Percentiles rank a stretch among this genome's conserved stretches.
Conservation (phyloP, 352 stramenopile genomes). For the Globisporangium nodosum region DNA sequence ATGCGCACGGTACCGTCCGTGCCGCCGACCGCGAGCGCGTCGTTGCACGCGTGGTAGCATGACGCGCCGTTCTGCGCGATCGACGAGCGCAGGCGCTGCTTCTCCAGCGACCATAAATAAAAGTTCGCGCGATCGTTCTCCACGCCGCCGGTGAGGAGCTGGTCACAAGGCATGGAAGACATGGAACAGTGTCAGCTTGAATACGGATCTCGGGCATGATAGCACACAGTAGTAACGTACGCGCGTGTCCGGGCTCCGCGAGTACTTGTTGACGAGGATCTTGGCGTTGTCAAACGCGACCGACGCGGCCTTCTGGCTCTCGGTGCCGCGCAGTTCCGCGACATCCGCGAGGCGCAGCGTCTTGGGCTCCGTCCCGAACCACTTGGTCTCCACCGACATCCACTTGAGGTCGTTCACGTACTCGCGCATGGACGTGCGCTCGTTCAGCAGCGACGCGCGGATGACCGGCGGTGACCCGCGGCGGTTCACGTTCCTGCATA, state of each 20-base stretch:
- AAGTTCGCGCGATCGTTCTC: slow-evolving; percentile 72
- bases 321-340: slow-evolving; percentile 40
- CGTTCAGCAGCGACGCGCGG: slow-evolving; percentile 73
- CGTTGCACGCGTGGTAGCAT: slow-evolving; percentile 79
- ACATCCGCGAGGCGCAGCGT: slow-evolving; percentile 42
- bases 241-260: slow-evolving; percentile 48
- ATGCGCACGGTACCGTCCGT: slow-evolving; percentile 73
- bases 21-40: slow-evolving; percentile 73
- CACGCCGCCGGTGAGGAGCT: slow-evolving; percentile 75
- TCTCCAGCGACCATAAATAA: slow-evolving; percentile 83
- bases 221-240: slow-evolving; percentile 23
- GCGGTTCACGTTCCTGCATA: slow-evolving; percentile 80
- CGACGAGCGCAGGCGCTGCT: slow-evolving; percentile 51
- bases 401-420: slow-evolving; percentile 80
- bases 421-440: slow-evolving; percentile 82
- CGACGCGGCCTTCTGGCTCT: slow-evolving; percentile 40
- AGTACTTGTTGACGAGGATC: slow-evolving; percentile 60
- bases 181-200: too few species aligned
- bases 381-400: slow-evolving; percentile 69
- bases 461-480: slow-evolving; percentile 80
- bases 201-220: too few species aligned
- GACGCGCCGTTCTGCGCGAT: slow-evolving; percentile 63
- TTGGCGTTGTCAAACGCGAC: slow-evolving; percentile 61
- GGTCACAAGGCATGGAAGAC: not conserved
- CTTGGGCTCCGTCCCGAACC: slow-evolving; percentile 44